Evolutionary conservation across 176 grass and related monocot species (phyloP).

Genomic region (Aegilops longissima): DNA sequence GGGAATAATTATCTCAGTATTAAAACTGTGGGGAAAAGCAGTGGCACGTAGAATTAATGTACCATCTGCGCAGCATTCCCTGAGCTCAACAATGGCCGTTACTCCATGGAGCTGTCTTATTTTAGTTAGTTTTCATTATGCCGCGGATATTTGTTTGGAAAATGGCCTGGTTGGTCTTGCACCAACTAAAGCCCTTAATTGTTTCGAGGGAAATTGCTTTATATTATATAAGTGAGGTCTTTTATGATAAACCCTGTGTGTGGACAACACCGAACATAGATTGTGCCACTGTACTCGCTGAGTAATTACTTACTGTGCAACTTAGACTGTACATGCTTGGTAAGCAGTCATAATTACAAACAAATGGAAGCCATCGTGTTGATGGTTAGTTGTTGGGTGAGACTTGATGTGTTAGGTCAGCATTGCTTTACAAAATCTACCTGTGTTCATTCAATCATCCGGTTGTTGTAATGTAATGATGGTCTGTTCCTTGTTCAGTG

Average conservation of each 20-base stretch:
- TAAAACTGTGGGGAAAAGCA: too few relatives aligned
- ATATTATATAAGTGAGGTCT: neutral
- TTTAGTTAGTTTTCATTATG: too few relatives aligned
- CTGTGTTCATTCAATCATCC: slow-evolving; percentile 9
- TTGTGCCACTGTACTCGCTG: neutral
- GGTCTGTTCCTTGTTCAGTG: slow-evolving; percentile 56
- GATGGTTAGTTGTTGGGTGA: slow-evolving; percentile 19
- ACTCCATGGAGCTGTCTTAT: too few relatives aligned
- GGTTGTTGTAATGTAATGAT: slow-evolving; percentile 35
- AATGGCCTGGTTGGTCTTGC: too few relatives aligned
- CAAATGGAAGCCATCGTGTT: neutral
- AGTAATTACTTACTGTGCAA: neutral
- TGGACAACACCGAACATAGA: neutral
- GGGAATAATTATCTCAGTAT: neutral
- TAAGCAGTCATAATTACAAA: neutral
- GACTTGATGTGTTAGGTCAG: slow-evolving; percentile 5
- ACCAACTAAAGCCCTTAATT: neutral
- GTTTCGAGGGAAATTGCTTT: neutral
- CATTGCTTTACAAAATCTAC: slow-evolving; percentile 20
- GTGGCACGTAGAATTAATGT: neutral
- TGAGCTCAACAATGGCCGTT: neutral
- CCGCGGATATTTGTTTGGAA: too few relatives aligned
- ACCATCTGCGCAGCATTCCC: neutral
- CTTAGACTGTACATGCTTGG: slow-evolving; percentile 2
- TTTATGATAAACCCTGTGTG: neutral